Conservation (phyloP, 1,139 yeast species). For the Scheffersomyces illinoinensis region DNA sequence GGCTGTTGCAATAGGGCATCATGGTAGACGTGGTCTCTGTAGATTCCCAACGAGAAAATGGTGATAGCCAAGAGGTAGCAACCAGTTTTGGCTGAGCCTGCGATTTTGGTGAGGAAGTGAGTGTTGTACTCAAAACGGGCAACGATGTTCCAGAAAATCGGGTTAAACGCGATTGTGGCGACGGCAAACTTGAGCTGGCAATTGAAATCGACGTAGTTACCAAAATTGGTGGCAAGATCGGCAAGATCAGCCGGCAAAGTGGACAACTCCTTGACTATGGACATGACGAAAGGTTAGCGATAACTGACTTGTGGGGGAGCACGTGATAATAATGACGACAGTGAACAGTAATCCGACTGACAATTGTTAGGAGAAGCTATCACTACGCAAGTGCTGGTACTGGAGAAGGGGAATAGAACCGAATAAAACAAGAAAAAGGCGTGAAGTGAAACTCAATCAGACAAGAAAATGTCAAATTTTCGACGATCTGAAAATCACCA, state of each 20-base stretch:
- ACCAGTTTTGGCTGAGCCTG: conserved; percentile 69
- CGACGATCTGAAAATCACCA: neutral
- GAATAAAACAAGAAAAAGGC: neutral
- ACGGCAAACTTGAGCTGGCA: conserved; percentile 39
- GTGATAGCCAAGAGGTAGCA: conserved; percentile 82
- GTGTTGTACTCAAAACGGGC: conserved; percentile 85
- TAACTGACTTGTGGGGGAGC: neutral
- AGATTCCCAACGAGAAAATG: conserved; percentile 80
- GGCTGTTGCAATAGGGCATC: conserved; percentile 54
- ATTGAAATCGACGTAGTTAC: conserved; percentile 23
- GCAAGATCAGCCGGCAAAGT: conserved; percentile 9
- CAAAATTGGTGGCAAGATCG: conserved; percentile 16
- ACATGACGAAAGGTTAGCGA: neutral
- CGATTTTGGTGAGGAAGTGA: conserved; percentile 68
- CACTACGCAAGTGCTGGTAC: neutral
- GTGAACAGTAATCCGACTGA: neutral
- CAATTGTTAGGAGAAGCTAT: neutral
- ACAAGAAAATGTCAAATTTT: neutral
- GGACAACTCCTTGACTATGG: conserved; percentile 5
- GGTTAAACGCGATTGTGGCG: conserved; percentile 79
- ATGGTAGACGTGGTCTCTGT: conserved; percentile 77
- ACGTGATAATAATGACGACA: neutral
- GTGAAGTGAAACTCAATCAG: neutral
- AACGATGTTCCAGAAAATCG: conserved; percentile 91
- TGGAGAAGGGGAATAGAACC: neutral